phyloP scores from a whole-genome alignment of 495 filamentous ascomycete genomes.

The Tuber umbilicatum region DNA sequence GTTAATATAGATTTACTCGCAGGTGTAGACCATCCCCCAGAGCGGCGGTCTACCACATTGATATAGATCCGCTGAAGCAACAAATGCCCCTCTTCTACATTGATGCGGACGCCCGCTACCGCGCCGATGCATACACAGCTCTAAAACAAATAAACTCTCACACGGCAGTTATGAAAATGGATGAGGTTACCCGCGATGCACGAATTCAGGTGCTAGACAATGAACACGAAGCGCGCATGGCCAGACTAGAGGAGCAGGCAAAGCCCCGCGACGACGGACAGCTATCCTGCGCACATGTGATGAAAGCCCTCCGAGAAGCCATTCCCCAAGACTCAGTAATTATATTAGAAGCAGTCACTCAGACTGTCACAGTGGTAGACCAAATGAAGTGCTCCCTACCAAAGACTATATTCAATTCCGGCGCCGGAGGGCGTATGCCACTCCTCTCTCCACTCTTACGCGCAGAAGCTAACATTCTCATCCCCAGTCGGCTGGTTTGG shows the following conservation, averaged over 20 bases:
- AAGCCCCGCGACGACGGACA: conserved; percentile 55
- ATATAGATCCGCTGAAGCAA: conserved; percentile 79
- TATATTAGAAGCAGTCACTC: conserved; percentile 83
- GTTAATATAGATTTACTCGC: conserved; percentile 21
- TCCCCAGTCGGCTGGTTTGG: conserved; percentile 76
- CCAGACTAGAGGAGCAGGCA: conserved; percentile 53
- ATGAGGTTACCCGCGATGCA: conserved; percentile 10
- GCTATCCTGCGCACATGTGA: conserved; percentile 66
- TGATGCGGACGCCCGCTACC: conserved; percentile 64
- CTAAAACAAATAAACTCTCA: conserved; percentile 61
- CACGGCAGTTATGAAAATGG: conserved; percentile 43
- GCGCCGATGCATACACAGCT: conserved; percentile 63
- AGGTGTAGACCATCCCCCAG: conserved; percentile 53
- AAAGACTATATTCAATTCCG: conserved; percentile 86
- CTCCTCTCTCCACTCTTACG: background rate
- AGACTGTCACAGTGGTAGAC: conserved; percentile 70
- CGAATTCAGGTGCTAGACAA: conserved; percentile 55
- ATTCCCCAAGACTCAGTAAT: conserved; percentile 74
- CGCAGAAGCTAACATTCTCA: conserved; percentile 4
- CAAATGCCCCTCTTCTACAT: conserved; percentile 83
- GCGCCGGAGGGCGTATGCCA: conserved; percentile 63
- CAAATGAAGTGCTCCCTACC: conserved; percentile 69
- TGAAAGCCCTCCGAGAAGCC: conserved; percentile 54
- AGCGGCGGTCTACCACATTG: conserved; percentile 71
- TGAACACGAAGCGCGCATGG: conserved; percentile 56